phyloP scores from a whole-genome alignment of 768 basidiomycete species.

The Phanerochaete carnosa region DNA sequence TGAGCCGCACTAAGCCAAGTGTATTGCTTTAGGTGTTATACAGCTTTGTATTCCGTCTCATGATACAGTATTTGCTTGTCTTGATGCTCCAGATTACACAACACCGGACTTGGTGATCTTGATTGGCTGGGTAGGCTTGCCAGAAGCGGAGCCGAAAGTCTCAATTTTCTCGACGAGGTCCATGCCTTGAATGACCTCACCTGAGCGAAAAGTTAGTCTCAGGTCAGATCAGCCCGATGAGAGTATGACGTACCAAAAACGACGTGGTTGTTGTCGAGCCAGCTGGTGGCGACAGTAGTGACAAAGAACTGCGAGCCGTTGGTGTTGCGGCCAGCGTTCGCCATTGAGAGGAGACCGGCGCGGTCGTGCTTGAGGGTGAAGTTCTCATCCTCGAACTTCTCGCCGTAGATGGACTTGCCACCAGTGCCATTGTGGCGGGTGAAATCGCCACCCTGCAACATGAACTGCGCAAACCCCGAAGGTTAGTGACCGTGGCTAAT shows the following conservation, averaged over 20 bases:
- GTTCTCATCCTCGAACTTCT: conserved; percentile 76
- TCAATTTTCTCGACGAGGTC: conserved; percentile 65
- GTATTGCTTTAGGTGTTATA: conserved; percentile 1
- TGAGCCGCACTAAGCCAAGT: not conserved
- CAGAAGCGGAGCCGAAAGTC: conserved; percentile 25
- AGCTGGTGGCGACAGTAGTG: conserved; percentile 67
- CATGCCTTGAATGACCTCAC: conserved; percentile 62
- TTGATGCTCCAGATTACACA: conserved; percentile 14
- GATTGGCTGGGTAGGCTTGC: conserved; percentile 21
- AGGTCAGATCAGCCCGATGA: not conserved
- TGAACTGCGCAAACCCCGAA: conserved; percentile 43
- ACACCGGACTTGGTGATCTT: conserved; percentile 22
- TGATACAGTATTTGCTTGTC: conserved; percentile 3
- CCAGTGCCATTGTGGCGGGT: conserved; percentile 62
- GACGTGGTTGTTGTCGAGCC: conserved; percentile 67
- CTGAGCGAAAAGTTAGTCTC: conserved; percentile 8
- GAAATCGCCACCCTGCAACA: conserved; percentile 89
- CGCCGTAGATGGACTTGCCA: conserved; percentile 84
- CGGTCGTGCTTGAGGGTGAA: conserved; percentile 61
- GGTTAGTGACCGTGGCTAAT: not conserved
- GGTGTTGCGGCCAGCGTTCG: conserved; percentile 80
- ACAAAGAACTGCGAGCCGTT: conserved; percentile 87
- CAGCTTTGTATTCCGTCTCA: conserved; percentile 1
- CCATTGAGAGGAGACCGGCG: conserved; percentile 77
- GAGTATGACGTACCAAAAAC: conserved; percentile 55